Percentiles rank a stretch among this genome's conserved stretches.
phyloP scores from a whole-genome alignment of 2,329 filamentous ascomycete species.

The Diaporthe sp. region DNA sequence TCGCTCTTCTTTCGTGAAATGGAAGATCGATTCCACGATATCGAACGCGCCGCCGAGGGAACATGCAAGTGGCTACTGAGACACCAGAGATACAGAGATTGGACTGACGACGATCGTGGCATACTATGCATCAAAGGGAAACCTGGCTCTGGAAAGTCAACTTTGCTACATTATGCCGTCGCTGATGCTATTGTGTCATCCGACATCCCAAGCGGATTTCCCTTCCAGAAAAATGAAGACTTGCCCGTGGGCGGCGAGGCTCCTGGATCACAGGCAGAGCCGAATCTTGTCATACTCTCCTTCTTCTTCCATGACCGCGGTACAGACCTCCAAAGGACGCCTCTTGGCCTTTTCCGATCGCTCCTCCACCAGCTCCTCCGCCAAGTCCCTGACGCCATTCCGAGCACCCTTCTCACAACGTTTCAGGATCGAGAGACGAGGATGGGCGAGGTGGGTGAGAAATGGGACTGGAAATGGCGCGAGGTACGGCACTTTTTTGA shows the following conservation, averaged over 20 bases:
- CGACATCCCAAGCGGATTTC: too few species aligned
- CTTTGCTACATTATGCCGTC: conserved; percentile 51
- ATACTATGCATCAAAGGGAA: conserved; percentile 58
- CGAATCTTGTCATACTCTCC: conserved; percentile 42
- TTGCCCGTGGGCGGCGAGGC: not conserved
- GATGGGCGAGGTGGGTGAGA: conserved; percentile 40
- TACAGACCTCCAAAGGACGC: conserved; percentile 49
- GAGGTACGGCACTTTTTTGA: conserved; percentile 46
- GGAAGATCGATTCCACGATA: conserved; percentile 45
- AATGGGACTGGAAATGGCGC: conserved; percentile 48
- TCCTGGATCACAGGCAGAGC: not conserved
- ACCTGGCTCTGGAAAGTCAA: conserved; percentile 47
- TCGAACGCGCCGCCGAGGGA: conserved; percentile 43
- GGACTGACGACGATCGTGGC: conserved; percentile 42
- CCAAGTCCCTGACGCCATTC: conserved; percentile 44
- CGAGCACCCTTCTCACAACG: conserved; percentile 39
- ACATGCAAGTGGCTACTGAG: conserved; percentile 53
- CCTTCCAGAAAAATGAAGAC: too few species aligned
- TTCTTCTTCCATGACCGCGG: conserved; percentile 57
- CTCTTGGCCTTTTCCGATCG: conserved; percentile 53
- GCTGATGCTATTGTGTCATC: not conserved
- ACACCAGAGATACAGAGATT: conserved; percentile 46
- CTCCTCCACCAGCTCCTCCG: conserved; percentile 52
- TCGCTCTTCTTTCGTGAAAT: conserved; percentile 48
- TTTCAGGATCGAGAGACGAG: conserved; percentile 41